These are phyloP conservation scores for Cronartium ribicola DNA, from an alignment of 1,284 basidiomycete genomes.

Conservation along the genomic window DNA sequence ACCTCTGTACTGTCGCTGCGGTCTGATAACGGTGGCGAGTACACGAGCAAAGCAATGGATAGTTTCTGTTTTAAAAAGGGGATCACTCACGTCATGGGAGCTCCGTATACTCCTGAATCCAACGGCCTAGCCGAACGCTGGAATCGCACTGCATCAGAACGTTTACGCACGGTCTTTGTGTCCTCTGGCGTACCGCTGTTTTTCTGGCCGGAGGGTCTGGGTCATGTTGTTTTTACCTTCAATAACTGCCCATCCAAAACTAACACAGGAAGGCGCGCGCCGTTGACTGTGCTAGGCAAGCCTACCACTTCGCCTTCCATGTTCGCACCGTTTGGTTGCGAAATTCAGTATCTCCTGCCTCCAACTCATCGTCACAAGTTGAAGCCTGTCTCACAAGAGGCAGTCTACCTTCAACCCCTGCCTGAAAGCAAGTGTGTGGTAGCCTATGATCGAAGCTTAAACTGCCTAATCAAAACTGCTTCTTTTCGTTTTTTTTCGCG, in stretches of 20 bases:
- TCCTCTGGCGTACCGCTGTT: neutral
- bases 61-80: neutral
- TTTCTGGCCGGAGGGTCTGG: too few species aligned
- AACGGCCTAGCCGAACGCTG: neutral
- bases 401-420: neutral
- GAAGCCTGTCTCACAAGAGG: neutral
- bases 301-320: neutral
- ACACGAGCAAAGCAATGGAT: neutral
- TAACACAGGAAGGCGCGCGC: neutral
- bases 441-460: neutral
- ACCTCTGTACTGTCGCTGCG: neutral
- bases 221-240: neutral
- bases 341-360: neutral
- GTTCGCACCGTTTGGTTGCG: neutral
- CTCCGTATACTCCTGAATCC: slow-evolving; percentile 18
- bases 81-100: neutral
- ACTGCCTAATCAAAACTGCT: neutral
- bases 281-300: neutral
- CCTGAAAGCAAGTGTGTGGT: neutral
- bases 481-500: neutral
- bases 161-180: neutral
- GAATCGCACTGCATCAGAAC: neutral
- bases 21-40: slow-evolving; percentile 18
- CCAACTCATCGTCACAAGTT: neutral
- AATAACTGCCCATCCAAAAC: neutral